Conservation (phyloP, 2,329 filamentous ascomycete species). For the Nemania bipapillata region DNA sequence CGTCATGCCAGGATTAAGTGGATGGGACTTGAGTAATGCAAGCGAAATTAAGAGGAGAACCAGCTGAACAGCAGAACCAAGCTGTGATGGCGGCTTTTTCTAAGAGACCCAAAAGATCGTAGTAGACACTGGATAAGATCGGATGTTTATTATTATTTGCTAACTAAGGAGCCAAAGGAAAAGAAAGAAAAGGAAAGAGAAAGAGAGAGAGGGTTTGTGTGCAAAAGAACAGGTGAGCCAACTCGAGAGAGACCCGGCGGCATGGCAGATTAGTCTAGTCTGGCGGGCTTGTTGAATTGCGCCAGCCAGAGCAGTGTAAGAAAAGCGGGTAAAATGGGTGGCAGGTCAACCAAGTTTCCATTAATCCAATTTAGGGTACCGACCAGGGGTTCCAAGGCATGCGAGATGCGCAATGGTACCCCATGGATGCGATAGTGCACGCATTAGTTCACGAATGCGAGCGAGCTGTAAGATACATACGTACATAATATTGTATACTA, state of each 20-base stretch:
- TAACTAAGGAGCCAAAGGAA: conserved; percentile 14
- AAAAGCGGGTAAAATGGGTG: conserved; percentile 48
- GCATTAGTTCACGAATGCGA: neutral
- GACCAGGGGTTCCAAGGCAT: conserved; percentile 5
- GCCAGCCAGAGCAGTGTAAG: conserved; percentile 37
- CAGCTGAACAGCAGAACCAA: conserved; percentile 10
- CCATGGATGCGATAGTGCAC: conserved; percentile 15
- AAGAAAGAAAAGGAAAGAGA: conserved; percentile 10
- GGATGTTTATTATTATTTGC: neutral
- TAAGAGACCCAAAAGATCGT: conserved; percentile 22
- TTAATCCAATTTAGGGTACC: conserved; percentile 27
- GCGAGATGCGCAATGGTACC: neutral
- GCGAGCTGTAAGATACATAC: neutral
- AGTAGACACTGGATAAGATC: conserved; percentile 2
- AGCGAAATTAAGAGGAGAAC: conserved; percentile 21
- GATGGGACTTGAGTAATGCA: conserved; percentile 37
- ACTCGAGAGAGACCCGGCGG: conserved; percentile 20
- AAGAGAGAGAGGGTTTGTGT: neutral
- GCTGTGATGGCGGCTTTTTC: neutral
- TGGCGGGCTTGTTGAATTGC: conserved; percentile 33
- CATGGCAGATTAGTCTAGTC: conserved; percentile 25
- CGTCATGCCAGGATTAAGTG: conserved; percentile 34
- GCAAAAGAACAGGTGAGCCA: conserved; percentile 23
- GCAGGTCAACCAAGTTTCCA: conserved; percentile 47
- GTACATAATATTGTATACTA: no score